Base-by-base conservation (phyloP, 2,329 filamentous ascomycete genomes). In the Colletotrichum graminicola region DNA sequence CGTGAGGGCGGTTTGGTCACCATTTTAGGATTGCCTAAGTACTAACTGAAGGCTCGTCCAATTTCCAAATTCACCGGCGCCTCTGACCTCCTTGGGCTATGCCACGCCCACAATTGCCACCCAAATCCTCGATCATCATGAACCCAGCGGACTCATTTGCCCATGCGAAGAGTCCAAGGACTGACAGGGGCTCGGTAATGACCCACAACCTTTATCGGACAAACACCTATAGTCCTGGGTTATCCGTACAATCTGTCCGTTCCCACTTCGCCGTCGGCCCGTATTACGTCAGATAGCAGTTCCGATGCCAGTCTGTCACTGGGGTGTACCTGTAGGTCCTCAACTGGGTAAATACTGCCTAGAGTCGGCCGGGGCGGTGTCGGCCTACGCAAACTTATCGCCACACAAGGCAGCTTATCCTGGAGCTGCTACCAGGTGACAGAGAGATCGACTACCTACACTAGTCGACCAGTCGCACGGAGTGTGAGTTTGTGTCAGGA, bases 211-310 rank as follows among this genome's bases (percentile, higher is more conserved):
- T 32, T 49, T 16, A 62, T 63, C 68, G 59, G 65, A 55, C 66
- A 71, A 68, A 54, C n/a, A 26, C 21, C 59, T 32, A 60, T 14
- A 23, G 21, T 47, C 54, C 32, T 29, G 32, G 39, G 12, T 26
- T 43, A n/a, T n/a, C n/a, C n/a, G n/a, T n/a, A n/a, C 21, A 43
- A 23, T 60, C 52, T 26, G 47, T 61, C 55, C 55, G 55, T 70
- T 55, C 41, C 62, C 67, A 66, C 67, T 56, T 66, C 36, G 43
- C 16, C 36, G 32, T 60, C n/a, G 16, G 56, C 21, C 66, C 23
- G 16, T 21, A 64, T 68, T 64, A 39, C 45, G 65, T 69, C 65
- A 68, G 65, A 55, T 41, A 5, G n/a, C 21, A 23, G 29, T 60
- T 54, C 39, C 63, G 54, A 21, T 71, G 55, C n/a, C 32, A 47